These are phyloP conservation scores for Cyberlindnera petersonii DNA, from an alignment of 805 yeast genomes.

Conservation along the genomic window DNA sequence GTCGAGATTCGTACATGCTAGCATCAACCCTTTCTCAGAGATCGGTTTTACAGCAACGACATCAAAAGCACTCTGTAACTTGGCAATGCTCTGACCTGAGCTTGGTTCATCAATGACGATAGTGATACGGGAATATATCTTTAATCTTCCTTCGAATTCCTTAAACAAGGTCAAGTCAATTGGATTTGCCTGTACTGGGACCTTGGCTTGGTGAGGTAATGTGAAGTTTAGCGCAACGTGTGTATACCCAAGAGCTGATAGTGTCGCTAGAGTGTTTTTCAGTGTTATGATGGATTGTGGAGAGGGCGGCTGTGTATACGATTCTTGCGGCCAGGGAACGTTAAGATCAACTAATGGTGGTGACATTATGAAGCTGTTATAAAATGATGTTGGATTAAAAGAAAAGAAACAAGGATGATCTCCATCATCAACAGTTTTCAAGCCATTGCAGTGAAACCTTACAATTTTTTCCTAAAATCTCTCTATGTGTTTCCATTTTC, in stretches of 20 bases:
- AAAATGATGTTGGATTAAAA: too few species aligned
- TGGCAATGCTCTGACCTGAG: conserved; percentile 56
- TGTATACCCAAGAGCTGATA: conserved; percentile 63
- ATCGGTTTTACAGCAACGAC: conserved; percentile 76
- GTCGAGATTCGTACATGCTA: conserved; percentile 72
- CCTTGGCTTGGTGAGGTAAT: conserved; percentile 25
- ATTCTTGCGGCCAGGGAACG: conserved; percentile 64
- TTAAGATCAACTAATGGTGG: conserved; percentile 55
- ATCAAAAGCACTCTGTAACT: conserved; percentile 54
- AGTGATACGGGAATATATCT: conserved; percentile 68
- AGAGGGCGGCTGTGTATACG: conserved; percentile 41
- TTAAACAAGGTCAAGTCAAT: conserved; percentile 33
- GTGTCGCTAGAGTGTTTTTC: conserved; percentile 47
- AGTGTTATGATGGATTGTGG: conserved; percentile 40
- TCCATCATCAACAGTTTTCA: too few species aligned
- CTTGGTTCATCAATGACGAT: conserved; percentile 72
- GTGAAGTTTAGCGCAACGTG: conserved; percentile 73
- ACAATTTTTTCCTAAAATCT: too few species aligned
- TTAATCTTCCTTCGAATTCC: conserved; percentile 33
- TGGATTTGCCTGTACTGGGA: conserved; percentile 32
- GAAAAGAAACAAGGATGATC: too few species aligned
- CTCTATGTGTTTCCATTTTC: too few species aligned
- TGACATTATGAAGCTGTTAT: too few species aligned
- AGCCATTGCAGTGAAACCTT: too few species aligned
- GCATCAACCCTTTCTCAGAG: conserved; percentile 72